Evolutionary conservation across 2,329 filamentous ascomycete species (phyloP).

Genomic region (Fusarium oligoseptatum): DNA sequence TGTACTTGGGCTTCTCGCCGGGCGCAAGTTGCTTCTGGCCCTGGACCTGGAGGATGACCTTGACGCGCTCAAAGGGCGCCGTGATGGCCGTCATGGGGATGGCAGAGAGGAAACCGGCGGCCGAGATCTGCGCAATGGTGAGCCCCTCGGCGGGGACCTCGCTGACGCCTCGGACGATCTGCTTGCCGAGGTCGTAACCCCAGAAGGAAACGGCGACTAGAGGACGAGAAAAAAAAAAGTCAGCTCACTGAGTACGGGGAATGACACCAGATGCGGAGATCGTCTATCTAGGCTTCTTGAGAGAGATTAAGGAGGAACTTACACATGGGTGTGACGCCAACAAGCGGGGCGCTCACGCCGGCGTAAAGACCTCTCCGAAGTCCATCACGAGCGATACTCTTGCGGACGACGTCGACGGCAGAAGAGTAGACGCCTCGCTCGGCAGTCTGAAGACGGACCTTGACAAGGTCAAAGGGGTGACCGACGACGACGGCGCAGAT

Average conservation of each 20-base stretch:
- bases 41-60: slow-evolving; percentile 98
- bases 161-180: slow-evolving; percentile 79
- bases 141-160: slow-evolving; percentile 77
- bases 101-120: slow-evolving; percentile 96
- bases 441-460: slow-evolving; percentile 96
- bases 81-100: slow-evolving; percentile 98
- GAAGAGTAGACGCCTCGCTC: slow-evolving; percentile 92
- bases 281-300: not conserved
- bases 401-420: slow-evolving; percentile 91
- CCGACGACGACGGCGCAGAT: slow-evolving; percentile 94
- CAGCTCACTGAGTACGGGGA: slow-evolving; percentile 1
- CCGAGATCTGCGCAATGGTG: slow-evolving; percentile 87
- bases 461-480: slow-evolving; percentile 97
- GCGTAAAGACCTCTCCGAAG: slow-evolving; percentile 87
- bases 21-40: slow-evolving; percentile 90
- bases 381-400: slow-evolving; percentile 89
- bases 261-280: not conserved
- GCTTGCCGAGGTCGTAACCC: slow-evolving; percentile 97
- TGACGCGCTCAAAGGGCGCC: slow-evolving; percentile 98
- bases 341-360: slow-evolving; percentile 93
- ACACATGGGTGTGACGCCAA: slow-evolving; percentile 99
- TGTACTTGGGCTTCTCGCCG: slow-evolving; percentile 93
- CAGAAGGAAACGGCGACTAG: slow-evolving; percentile 76
- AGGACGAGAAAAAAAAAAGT: not conserved
- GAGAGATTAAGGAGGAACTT: slow-evolving; percentile 61